phyloP scores from a whole-genome alignment of 139 green algal genomes.

The Eudorina sp. region DNA sequence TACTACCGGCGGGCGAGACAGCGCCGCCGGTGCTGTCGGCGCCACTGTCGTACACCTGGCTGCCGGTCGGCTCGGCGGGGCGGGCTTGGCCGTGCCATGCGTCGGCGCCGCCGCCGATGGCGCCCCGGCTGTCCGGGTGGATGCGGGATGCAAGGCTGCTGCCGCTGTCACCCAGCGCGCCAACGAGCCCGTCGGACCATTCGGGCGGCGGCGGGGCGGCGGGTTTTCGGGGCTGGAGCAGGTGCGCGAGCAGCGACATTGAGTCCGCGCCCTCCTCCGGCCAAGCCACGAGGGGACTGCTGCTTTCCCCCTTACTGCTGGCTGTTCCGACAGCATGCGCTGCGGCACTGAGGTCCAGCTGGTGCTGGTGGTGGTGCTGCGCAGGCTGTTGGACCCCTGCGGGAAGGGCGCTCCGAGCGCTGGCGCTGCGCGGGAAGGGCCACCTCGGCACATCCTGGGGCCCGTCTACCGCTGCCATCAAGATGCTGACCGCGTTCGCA shows the following conservation, averaged over 20 bases:
- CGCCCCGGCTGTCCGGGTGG: background rate
- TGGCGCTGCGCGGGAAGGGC: background rate
- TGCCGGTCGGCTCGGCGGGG: too few relatives aligned
- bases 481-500: too few relatives aligned
- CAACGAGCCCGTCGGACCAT: background rate
- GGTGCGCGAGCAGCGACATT: background rate
- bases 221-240: background rate
- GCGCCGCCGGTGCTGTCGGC: background rate
- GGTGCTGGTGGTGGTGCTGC: background rate
- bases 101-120: background rate
- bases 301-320: background rate
- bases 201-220: background rate
- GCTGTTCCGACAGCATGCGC: too few relatives aligned
- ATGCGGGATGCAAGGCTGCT: background rate
- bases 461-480: background rate
- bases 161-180: background rate
- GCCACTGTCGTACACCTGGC: background rate
- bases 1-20: background rate
- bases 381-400: background rate
- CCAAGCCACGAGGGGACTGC: background rate
- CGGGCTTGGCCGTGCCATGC: background rate
- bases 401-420: background rate
- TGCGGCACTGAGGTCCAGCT: background rate
- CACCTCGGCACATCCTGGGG: background rate
- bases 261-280: constrained; percentile 11